phyloP scores from a whole-genome alignment of 1,139 yeast genomes.

The Lodderomyces theae region DNA sequence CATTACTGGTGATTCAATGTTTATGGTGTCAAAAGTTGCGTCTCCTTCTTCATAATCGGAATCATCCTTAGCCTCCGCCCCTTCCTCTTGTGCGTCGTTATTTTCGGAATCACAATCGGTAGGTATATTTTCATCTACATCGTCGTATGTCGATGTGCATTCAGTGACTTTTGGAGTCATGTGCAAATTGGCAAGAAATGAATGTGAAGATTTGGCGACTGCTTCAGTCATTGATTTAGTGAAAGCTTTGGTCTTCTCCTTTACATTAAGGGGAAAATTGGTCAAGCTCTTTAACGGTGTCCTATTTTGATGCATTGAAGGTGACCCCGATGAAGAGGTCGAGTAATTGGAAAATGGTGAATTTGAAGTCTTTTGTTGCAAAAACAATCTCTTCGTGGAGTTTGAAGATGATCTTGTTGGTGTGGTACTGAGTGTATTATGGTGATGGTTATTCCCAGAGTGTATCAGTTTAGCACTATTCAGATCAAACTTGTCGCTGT shows the following conservation, averaged over 20 bases:
- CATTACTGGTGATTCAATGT: slow-evolving; percentile 12
- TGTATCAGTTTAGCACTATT: not conserved
- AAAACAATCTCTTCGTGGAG: not conserved
- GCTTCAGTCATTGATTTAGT: slow-evolving; percentile 24
- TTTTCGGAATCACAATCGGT: slow-evolving; percentile 7
- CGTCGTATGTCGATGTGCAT: not conserved
- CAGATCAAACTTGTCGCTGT: not conserved
- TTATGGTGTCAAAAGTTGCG: slow-evolving; percentile 18
- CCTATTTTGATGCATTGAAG: slow-evolving; percentile 13
- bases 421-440: not conserved
- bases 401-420: not conserved
- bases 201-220: slow-evolving; percentile 20
- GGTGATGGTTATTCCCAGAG: not conserved
- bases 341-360: not conserved
- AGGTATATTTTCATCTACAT: slow-evolving; percentile 15
- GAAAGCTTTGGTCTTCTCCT: slow-evolving; percentile 18
- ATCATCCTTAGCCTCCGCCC: slow-evolving; percentile 3
- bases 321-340: not conserved
- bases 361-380: not conserved
- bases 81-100: slow-evolving; percentile 5
- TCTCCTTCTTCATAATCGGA: slow-evolving; percentile 12
- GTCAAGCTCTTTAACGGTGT: slow-evolving; percentile 28
- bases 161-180: slow-evolving; percentile 6
- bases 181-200: slow-evolving; percentile 10
- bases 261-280: slow-evolving; percentile 18